Conservation (phyloP, 345 rosid species). For the Citrus unshiu region DNA sequence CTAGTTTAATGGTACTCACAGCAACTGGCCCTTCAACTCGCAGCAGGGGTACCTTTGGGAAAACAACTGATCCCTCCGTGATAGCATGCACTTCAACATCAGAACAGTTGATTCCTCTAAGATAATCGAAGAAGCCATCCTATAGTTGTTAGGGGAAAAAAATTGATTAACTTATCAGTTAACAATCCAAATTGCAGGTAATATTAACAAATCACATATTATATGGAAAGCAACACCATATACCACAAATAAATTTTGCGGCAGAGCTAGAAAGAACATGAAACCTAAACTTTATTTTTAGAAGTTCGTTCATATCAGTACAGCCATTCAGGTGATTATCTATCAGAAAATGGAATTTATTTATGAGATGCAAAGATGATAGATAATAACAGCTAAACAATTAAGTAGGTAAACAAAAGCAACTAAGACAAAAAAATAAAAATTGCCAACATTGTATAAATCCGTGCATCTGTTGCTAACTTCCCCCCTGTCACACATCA, state of each 20-base stretch:
- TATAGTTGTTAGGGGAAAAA: constrained; percentile 19
- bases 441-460: background rate
- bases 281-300: background rate
- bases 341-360: background rate
- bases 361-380: background rate
- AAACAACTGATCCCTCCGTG: constrained; percentile 85
- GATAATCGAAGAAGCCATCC: constrained; percentile 83
- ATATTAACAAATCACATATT: background rate
- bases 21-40: constrained; percentile 94
- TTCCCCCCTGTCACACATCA: background rate
- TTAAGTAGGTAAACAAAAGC: background rate
- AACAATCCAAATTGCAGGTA: constrained; percentile 7
- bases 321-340: background rate
- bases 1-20: constrained; percentile 49
- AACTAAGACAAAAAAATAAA: background rate
- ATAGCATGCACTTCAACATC: constrained; percentile 84
- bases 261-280: background rate
- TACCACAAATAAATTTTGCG: background rate
- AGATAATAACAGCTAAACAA: background rate
- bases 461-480: background rate
- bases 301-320: background rate
- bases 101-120: constrained; percentile 81
- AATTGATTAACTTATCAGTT: background rate
- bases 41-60: constrained; percentile 91
- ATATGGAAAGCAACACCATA: background rate